Base-by-base conservation (phyloP, 2,329 filamentous ascomycete genomes). In the Alternaria burnsii region DNA sequence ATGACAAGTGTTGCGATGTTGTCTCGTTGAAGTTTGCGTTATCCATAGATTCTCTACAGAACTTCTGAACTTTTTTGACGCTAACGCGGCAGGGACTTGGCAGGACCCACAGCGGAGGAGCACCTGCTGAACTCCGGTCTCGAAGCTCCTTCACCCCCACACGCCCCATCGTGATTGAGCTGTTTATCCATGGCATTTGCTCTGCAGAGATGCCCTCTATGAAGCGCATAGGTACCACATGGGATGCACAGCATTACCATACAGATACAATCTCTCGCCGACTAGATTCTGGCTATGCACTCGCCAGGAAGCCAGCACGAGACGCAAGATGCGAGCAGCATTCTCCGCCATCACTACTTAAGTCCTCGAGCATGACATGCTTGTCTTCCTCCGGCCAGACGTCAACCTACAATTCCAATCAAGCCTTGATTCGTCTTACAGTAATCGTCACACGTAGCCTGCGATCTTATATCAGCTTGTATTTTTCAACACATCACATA, bases 11-110 rank as follows among this genome's bases (percentile, higher is more conserved):
- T 36, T 40, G n/a, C 20, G 28, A 16, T 32, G 38, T 36, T 48
- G 36, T 46, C 30, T 40, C 60, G 60, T 55, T 40, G 58, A 30
- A 44, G 59, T 46, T 46, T 44, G 40, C 26, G 57, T 30, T 55
- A 22, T 40, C 55, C 61, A 55, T 20, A 56, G 30, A 16, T 36
- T 16, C 32, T 36, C 32, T 14, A 36, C 32, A 2, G 32, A 16
- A 36, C 32, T 52, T 59, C 22, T 56, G 22, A 69, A 70, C 68
- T 71, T 71, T 71, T 71, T 61, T 60, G 58, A 48, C 61, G 56
- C 67, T 65, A 69, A 54, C 28, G 53, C 30, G 5, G 8, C 38
- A 48, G n/a, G 5, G 55, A 52, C 32, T 59, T 61, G 52, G 58
- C 51, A 18, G 20, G 40, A 52, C 59, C 65, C 63, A 46, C 65